A percentile compares a stretch with the other conserved stretches of the same genome.
Evolutionary conservation across 352 stramenopile species (phyloP).

Genomic region (Pilasporangium apinafurcum): DNA sequence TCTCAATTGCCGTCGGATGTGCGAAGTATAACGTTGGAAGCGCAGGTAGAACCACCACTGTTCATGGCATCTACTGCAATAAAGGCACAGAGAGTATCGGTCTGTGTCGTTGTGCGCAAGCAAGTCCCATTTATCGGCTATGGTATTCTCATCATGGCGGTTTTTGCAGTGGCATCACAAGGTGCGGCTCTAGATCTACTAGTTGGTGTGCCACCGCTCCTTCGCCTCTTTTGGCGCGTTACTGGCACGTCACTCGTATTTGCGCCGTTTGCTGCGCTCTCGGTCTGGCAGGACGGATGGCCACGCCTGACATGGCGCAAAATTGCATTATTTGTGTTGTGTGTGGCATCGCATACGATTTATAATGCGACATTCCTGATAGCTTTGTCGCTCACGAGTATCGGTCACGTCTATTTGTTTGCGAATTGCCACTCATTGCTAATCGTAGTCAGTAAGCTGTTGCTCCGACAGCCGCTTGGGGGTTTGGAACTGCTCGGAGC

Average conservation of each 20-base stretch:
- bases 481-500: conserved; percentile 32
- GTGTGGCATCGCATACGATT: conserved; percentile 23
- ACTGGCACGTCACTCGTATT: conserved; percentile 32
- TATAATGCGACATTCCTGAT: conserved; percentile 49
- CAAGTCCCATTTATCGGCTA: conserved; percentile 41
- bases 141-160: conserved; percentile 25
- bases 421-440: conserved; percentile 50
- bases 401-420: conserved; percentile 56
- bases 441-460: conserved; percentile 37
- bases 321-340: conserved; percentile 15
- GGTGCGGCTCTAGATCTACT: conserved; percentile 36
- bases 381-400: conserved; percentile 38
- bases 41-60: conserved; percentile 8
- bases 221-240: conserved; percentile 55
- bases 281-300: conserved; percentile 13
- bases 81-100: conserved; percentile 10
- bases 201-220: conserved; percentile 25
- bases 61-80: background rate
- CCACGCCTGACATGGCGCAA: conserved; percentile 10
- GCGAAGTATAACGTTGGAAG: conserved; percentile 27
- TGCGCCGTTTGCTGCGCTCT: conserved; percentile 15
- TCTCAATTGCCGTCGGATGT: conserved; percentile 25
- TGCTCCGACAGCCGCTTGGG: conserved; percentile 22
- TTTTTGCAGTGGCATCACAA: conserved; percentile 37
- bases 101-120: conserved; percentile 37